Base-by-base conservation (phyloP, 129 eudicot species). In the Rutidosis leptorrhynchoides region DNA sequence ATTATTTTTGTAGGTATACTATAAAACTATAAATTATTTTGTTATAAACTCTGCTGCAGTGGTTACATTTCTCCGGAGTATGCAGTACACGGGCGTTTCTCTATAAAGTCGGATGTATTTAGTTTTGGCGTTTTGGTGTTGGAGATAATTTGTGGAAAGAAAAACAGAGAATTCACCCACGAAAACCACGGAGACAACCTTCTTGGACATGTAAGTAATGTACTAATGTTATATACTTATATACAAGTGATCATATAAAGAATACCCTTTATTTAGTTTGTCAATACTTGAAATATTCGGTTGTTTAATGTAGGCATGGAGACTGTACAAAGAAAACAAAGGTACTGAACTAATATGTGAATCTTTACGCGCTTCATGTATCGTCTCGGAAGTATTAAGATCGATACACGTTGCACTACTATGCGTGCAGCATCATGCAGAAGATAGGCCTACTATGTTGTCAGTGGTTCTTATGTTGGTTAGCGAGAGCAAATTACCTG, bases 61-160 rank as follows among this genome's bases (percentile, higher is more conserved):
- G 83, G 83, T 7, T 75, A 75, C 74, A 74, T 74, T 69, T 51
- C 83, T 33, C 83, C 83, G 0, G 80, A 74, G 29, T 79, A 80
- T 66, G 84, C 84, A 37, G 63, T 75, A 37, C 74, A 80, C 1
- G 81, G 84, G 16, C 57, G 60, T 27, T 80, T 74, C 37, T 80
- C 80, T 19, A 35, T 30, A 23, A 79, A 79, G 74, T 79, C 83
- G 0, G 83, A 79, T 35, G 83, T 79, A 64, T 73, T 62, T 46
- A 79, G 83, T 62, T 79, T 67, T 33, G 82, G 82, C 2, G 82
- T 72, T 37, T 2, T 78, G 19, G 76, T 79, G 21, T 54, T 79
- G 57, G 83, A 79, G 65, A 79, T 73, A 30, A 71, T 79, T 25
- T 74, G 83, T 37, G 84, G 84, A 42, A 52, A 66, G 51, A 70